Conservation (phyloP, 202 grass and related monocot genomes). For the Zizania palustris region DNA sequence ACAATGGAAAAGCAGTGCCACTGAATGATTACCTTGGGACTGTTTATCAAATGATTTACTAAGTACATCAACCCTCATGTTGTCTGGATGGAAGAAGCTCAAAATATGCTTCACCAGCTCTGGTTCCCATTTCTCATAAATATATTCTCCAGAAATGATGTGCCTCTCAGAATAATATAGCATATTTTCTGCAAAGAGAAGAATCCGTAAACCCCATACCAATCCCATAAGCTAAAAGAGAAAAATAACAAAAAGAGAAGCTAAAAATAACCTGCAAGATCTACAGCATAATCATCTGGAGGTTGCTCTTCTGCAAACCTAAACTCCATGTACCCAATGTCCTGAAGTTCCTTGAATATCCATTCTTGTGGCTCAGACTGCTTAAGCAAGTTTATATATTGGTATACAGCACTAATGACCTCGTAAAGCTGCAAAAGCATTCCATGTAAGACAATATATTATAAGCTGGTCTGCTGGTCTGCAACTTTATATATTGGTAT, state of each 20-base stretch:
- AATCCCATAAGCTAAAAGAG: conserved; percentile 28
- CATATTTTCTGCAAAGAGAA: conserved; percentile 77
- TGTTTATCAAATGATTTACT: conserved; percentile 86
- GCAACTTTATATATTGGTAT: conserved; percentile 85
- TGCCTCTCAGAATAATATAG: conserved; percentile 81
- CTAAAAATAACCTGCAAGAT: conserved; percentile 77
- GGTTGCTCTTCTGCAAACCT: conserved; percentile 98
- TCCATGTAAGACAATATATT: conserved; percentile 18
- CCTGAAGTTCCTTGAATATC: conserved; percentile 97
- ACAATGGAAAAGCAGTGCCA: conserved; percentile 14
- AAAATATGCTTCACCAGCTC: conserved; percentile 67
- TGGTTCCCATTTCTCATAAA: conserved; percentile 83
- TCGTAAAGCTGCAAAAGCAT: conserved; percentile 63
- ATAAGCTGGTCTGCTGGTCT: too few species aligned
- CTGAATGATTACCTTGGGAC: conserved; percentile 66
- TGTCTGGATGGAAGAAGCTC: conserved; percentile 89
- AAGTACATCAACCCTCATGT: conserved; percentile 87
- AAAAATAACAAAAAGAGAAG: conserved; percentile 35
- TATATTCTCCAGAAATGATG: conserved; percentile 81
- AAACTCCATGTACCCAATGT: conserved; percentile 94
- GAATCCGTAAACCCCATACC: conserved; percentile 8
- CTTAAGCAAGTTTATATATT: conserved; percentile 79
- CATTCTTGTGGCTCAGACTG: conserved; percentile 89
- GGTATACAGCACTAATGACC: conserved; percentile 74
- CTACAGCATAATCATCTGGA: conserved; percentile 87